Conservation (phyloP, 305 asterid genomes). For the Withania somnifera region DNA sequence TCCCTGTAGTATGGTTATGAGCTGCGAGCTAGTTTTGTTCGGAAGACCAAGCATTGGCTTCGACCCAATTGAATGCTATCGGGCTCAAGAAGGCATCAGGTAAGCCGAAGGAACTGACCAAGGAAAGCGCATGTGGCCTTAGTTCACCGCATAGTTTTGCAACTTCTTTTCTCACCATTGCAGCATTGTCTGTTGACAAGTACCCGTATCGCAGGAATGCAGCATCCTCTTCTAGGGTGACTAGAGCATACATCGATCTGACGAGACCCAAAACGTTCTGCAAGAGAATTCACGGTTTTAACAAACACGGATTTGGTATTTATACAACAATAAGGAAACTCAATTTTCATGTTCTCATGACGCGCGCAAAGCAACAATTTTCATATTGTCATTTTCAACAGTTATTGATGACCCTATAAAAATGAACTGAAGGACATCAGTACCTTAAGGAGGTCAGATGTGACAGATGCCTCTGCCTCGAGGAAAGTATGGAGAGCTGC, state of each 20-base stretch:
- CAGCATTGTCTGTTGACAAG: slow-evolving; percentile 53
- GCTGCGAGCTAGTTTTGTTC: slow-evolving; percentile 9
- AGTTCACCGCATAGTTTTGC: slow-evolving; percentile 62
- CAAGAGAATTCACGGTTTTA: slow-evolving; percentile 4
- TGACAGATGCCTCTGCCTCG: slow-evolving; percentile 52
- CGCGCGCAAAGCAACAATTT: background rate
- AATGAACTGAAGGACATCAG: background rate
- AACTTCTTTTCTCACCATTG: slow-evolving; percentile 62
- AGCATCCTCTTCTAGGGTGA: slow-evolving; percentile 69
- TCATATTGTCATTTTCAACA: background rate
- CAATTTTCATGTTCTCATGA: background rate
- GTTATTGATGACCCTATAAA: no score
- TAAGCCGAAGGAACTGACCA: slow-evolving; percentile 74
- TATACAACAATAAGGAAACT: background rate
- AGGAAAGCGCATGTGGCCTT: slow-evolving; percentile 75
- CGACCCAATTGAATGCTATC: slow-evolving; percentile 83
- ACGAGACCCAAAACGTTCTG: slow-evolving; percentile 56
- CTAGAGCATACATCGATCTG: slow-evolving; percentile 58
- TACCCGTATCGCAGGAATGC: slow-evolving; percentile 85
- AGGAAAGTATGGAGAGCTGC: slow-evolving; percentile 47
- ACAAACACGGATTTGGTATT: no score
- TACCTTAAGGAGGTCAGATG: slow-evolving; percentile 57
- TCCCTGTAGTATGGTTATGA: background rate
- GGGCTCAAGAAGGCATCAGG: slow-evolving; percentile 93
- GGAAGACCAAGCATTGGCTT: slow-evolving; percentile 72